Evolutionary conservation across 257 asterid genomes (phyloP).

Genomic region (Fraxinus excelsior): DNA sequence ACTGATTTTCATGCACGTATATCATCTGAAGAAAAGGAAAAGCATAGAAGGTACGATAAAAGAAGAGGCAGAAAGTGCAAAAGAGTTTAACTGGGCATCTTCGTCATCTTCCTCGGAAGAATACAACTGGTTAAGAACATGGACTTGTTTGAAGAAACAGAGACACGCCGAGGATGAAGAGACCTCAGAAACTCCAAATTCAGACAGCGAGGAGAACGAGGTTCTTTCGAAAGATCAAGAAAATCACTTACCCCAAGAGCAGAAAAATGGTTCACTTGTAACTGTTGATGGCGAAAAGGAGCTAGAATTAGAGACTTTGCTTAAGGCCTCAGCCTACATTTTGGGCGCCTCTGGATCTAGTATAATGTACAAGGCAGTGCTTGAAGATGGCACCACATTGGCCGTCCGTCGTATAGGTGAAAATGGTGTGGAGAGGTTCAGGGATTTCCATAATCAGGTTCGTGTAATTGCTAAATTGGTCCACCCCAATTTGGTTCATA

Average conservation of each 20-base stretch:
- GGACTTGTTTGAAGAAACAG: constrained; percentile 69
- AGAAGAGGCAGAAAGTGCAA: constrained; percentile 48
- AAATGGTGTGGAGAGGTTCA: constrained; percentile 73
- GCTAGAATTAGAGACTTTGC: constrained; percentile 77
- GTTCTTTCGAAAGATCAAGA: constrained; percentile 18
- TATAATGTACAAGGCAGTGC: constrained; percentile 93
- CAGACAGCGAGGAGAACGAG: constrained; percentile 37
- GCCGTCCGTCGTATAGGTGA: constrained; percentile 95
- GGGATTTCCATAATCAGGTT: constrained; percentile 88
- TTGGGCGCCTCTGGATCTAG: constrained; percentile 91
- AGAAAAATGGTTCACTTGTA: constrained; percentile 73
- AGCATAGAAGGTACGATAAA: constrained; percentile 26
- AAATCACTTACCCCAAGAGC: constrained; percentile 29
- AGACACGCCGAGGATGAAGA: constrained; percentile 36
- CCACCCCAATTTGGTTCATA: constrained; percentile 81
- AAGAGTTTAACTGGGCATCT: constrained; percentile 85
- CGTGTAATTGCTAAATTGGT: constrained; percentile 70
- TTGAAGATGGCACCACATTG: constrained; percentile 73
- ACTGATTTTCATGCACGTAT: constrained; percentile 44
- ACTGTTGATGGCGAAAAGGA: constrained; percentile 84
- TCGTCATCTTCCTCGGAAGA: constrained; percentile 60
- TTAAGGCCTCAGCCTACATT: constrained; percentile 90
- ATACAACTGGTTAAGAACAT: constrained; percentile 66
- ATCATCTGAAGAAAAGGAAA: constrained; percentile 47
- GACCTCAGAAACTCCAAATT: constrained; percentile 28